These are phyloP conservation scores for Candida andamanensis DNA, from an alignment of 805 yeast genomes.

Conservation along the genomic window DNA sequence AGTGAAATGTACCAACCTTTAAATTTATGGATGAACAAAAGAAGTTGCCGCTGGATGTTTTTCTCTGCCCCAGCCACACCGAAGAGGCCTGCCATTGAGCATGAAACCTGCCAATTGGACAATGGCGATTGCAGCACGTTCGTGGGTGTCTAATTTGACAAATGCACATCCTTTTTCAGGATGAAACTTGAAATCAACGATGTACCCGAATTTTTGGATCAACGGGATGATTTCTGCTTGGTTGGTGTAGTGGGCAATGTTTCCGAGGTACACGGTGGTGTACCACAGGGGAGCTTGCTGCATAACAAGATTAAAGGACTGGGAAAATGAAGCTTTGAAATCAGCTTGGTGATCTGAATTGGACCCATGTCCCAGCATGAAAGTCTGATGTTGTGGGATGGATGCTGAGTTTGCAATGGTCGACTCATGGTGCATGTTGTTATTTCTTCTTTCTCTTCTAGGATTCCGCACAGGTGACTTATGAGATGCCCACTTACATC, in stretches of 20 bases:
- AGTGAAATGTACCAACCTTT: no score
- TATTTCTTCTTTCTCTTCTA: no score
- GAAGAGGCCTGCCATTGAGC: conserved; percentile 71
- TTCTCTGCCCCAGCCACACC: conserved; percentile 85
- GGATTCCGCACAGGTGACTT: conserved; percentile 31
- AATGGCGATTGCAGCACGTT: conserved; percentile 83
- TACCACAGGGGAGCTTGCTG: conserved; percentile 80
- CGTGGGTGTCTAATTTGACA: conserved; percentile 82
- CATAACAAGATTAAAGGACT: conserved; percentile 62
- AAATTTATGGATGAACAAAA: no score
- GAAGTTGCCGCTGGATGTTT: no score
- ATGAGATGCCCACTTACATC: conserved; percentile 88
- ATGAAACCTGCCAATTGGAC: conserved; percentile 68
- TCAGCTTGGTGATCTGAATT: background rate
- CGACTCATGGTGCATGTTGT: background rate
- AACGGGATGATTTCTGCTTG: conserved; percentile 70
- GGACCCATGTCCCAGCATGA: background rate
- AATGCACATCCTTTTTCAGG: conserved; percentile 86
- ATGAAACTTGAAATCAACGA: conserved; percentile 73
- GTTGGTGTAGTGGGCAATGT: conserved; percentile 70
- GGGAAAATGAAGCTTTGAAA: conserved; percentile 14
- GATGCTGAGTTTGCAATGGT: background rate
- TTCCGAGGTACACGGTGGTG: conserved; percentile 83
- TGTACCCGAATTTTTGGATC: conserved; percentile 74
- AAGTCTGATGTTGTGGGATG: background rate